phyloP scores from a whole-genome alignment of 2,329 filamentous ascomycete species.

The Metarhizium brunneum region DNA sequence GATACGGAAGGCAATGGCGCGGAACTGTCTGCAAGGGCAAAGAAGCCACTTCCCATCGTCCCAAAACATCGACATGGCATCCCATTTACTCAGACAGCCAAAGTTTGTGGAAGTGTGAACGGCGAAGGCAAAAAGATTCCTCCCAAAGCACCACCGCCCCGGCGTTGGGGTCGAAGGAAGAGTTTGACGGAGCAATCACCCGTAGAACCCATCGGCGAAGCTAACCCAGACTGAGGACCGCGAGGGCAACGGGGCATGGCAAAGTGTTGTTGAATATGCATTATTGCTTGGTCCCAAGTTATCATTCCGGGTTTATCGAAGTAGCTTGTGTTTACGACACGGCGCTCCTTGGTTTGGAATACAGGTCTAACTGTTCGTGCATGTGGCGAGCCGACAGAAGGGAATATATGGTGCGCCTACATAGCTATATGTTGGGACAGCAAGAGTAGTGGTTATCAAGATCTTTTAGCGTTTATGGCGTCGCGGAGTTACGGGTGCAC shows the following conservation, averaged over 20 bases:
- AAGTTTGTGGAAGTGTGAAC: conserved; percentile 18
- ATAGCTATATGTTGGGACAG: not conserved
- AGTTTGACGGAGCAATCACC: conserved; percentile 19
- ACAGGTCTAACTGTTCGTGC: not conserved
- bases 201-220: conserved; percentile 1
- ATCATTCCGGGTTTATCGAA: not conserved
- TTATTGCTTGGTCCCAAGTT: not conserved
- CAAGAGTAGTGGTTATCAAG: not conserved
- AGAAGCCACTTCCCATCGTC: conserved; percentile 43
- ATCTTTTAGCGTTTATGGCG: not conserved
- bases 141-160: conserved; percentile 36
- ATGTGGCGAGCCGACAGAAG: not conserved
- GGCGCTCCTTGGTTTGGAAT: not conserved
- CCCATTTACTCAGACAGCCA: conserved; percentile 28
- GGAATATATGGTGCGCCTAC: not conserved
- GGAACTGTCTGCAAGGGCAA: conserved; percentile 20
- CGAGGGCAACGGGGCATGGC: not conserved
- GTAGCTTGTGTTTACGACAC: not conserved
- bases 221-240: not conserved
- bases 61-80: conserved; percentile 47
- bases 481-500: not conserved
- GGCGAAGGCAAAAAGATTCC: conserved; percentile 29
- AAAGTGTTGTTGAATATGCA: not conserved
- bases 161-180: conserved; percentile 34
- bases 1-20: conserved; percentile 14